Percentiles rank a stretch among this genome's conserved stretches.
Evolutionary conservation across 306 rosid genomes (phyloP).

Genomic region (Sicyos baderoa): DNA sequence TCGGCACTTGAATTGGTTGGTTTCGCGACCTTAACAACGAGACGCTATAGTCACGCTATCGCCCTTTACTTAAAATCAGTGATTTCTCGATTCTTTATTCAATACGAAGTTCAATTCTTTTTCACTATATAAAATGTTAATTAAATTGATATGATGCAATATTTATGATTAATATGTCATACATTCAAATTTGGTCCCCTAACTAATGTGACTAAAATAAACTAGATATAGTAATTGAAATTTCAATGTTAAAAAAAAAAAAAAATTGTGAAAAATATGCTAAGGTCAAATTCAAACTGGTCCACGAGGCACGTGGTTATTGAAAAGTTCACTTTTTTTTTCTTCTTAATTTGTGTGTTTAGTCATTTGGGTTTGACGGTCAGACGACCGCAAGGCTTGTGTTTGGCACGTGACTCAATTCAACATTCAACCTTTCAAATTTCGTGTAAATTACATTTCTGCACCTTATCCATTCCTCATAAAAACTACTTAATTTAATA

Average conservation of each 20-base stretch:
- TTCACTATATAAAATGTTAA: no score
- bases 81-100: no score
- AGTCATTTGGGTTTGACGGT: not conserved
- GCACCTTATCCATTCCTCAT: not conserved
- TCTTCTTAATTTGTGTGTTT: not conserved
- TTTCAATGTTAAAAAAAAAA: no score
- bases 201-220: no score
- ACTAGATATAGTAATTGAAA: no score
- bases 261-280: no score
- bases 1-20: conserved; percentile 42
- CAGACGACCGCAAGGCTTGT: not conserved
- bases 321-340: not conserved
- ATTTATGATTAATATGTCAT: no score
- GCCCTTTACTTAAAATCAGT: conserved; percentile 54
- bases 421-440: not conserved
- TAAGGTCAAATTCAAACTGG: not conserved
- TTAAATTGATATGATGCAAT: no score
- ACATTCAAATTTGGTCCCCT: no score
- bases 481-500: not conserved
- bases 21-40: conserved; percentile 62
- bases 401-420: not conserved
- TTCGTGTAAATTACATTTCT: no score
- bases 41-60: conserved; percentile 54
- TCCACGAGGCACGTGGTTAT: not conserved
- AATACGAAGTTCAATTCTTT: conserved; percentile 23